These are phyloP conservation scores for Aspergillus awamori DNA, from an alignment of 2,329 filamentous ascomycete species.

Conservation along the genomic window DNA sequence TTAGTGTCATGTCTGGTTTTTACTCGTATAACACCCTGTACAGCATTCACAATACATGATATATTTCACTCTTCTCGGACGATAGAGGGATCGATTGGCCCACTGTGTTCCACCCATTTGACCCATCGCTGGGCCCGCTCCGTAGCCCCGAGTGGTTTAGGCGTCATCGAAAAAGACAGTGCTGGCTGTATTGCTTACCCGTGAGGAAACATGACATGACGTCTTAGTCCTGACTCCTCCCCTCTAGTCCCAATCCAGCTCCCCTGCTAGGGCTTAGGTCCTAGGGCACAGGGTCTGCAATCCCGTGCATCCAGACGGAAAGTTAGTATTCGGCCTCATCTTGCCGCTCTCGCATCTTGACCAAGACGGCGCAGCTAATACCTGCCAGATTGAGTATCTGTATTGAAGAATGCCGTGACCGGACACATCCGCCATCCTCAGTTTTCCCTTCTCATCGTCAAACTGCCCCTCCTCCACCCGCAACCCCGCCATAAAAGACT, in stretches of 20 bases:
- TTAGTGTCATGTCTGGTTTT: not conserved
- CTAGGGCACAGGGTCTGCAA: slow-evolving; percentile 25
- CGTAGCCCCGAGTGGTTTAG: too few relatives aligned
- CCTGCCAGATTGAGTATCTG: not conserved
- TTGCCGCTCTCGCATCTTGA: not conserved
- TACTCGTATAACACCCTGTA: not conserved
- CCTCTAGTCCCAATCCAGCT: not conserved
- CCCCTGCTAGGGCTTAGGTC: slow-evolving; percentile 28
- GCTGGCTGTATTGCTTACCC: not conserved
- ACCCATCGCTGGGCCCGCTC: too few relatives aligned
- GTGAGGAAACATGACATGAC: slow-evolving; percentile 7
- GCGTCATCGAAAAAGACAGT: too few relatives aligned
- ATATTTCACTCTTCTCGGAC: not conserved
- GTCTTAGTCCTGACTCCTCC: not conserved
- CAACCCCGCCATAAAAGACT: slow-evolving; percentile 7
- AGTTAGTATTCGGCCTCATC: not conserved
- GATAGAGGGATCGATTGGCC: not conserved
- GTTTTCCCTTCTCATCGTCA: not conserved
- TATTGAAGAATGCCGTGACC: not conserved
- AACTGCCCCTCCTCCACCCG: not conserved
- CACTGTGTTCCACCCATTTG: not conserved
- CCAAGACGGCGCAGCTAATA: not conserved
- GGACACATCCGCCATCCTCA: not conserved
- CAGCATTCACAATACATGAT: not conserved
- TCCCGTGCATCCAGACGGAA: not conserved